These are phyloP conservation scores for Fusarium austroafricanum DNA, from an alignment of 2,329 filamentous ascomycete species.

Conservation along the genomic window DNA sequence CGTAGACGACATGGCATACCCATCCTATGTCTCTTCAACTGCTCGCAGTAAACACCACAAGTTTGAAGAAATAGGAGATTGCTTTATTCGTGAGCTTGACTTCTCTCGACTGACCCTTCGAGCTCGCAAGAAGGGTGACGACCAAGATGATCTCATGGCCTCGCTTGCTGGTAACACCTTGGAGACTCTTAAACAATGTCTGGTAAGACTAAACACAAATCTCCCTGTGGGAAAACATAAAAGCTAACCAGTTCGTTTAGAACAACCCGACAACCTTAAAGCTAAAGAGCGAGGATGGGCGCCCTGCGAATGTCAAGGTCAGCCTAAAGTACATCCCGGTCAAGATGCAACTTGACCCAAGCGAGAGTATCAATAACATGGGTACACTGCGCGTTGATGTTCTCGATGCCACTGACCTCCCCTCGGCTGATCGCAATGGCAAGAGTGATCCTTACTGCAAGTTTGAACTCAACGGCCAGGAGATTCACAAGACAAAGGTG, in stretches of 20 bases:
- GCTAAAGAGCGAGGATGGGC: constrained; percentile 81
- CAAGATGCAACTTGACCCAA: constrained; percentile 92
- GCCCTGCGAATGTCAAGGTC: constrained; percentile 80
- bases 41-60: constrained; percentile 75
- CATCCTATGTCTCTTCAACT: constrained; percentile 84
- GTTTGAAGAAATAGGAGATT: constrained; percentile 94
- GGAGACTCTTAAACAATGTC: constrained; percentile 86
- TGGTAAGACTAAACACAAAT: constrained; percentile 66
- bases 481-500: constrained; percentile 93
- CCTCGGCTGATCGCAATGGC: constrained; percentile 93
- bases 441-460: constrained; percentile 98
- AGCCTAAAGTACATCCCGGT: constrained; percentile 95
- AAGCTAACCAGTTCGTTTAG: constrained; percentile 54
- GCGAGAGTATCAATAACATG: constrained; percentile 99
- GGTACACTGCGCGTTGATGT: constrained; percentile 94
- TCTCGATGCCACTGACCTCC: constrained; percentile 86
- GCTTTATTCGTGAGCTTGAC: constrained; percentile 96
- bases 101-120: constrained; percentile 93
- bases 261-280: constrained; percentile 90
- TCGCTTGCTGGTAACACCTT: constrained; percentile 87
- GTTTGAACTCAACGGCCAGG: constrained; percentile 88
- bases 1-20: constrained; percentile 95
- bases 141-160: constrained; percentile 81
- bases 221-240: not conserved
- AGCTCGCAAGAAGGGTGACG: constrained; percentile 82